phyloP scores from a whole-genome alignment of 2,329 filamentous ascomycete genomes.

The Sporothrix brunneoviolacea region DNA sequence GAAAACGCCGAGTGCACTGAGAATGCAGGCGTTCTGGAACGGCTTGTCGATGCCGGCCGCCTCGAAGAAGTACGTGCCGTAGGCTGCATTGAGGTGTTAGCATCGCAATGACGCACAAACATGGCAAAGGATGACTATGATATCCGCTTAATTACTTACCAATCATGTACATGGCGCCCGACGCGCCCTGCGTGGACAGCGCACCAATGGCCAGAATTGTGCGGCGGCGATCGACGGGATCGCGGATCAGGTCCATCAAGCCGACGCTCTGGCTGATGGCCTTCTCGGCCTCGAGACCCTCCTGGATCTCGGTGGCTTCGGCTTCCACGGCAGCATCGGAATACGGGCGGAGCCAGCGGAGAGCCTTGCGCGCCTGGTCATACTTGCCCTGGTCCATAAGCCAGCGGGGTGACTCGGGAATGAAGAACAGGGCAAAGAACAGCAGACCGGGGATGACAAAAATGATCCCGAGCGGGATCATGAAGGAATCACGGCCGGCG shows the following conservation, averaged over 20 bases:
- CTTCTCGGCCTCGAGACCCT: constrained; percentile 30
- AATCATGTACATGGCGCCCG: constrained; percentile 51
- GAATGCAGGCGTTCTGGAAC: constrained; percentile 51
- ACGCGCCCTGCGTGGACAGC: constrained; percentile 45
- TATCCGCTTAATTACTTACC: constrained; percentile 26
- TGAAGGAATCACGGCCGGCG: constrained; percentile 30
- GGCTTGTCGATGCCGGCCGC: constrained; percentile 50
- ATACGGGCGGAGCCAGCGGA: constrained; percentile 29
- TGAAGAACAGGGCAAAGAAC: constrained; percentile 30
- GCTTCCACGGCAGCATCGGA: constrained; percentile 24
- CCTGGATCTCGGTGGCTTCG: constrained; percentile 33
- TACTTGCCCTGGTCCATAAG: constrained; percentile 31
- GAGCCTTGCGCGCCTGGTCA: constrained; percentile 27
- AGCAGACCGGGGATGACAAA: constrained; percentile 33
- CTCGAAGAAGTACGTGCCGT: constrained; percentile 53
- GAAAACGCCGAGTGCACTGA: constrained; percentile 47
- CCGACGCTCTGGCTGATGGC: constrained; percentile 26
- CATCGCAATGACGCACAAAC: neutral
- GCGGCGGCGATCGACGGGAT: constrained; percentile 45
- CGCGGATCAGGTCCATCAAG: constrained; percentile 42
- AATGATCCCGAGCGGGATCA: constrained; percentile 35
- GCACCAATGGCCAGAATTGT: constrained; percentile 42
- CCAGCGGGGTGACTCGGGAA: constrained; percentile 37
- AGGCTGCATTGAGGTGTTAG: constrained; percentile 30
- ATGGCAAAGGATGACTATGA: neutral